Conservation (phyloP, 176 grass and related monocot genomes). For the Phoenix dactylifera region DNA sequence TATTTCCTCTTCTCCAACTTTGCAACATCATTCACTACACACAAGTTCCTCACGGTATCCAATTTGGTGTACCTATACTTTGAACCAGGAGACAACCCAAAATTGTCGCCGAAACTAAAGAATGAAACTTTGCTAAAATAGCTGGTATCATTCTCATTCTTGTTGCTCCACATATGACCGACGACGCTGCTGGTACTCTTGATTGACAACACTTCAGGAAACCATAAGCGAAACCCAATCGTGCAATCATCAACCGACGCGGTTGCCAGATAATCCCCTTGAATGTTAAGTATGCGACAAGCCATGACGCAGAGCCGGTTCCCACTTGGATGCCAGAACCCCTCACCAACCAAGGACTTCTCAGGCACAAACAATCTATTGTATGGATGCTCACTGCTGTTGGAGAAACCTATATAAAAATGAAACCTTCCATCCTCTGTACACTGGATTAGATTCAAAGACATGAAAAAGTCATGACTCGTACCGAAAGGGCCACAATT, state of each 20-base stretch:
- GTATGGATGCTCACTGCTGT: constrained; percentile 8
- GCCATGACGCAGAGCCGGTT: constrained; percentile 38
- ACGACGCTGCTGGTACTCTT: constrained; percentile 5
- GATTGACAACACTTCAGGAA: constrained; percentile 21
- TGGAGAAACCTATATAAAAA: constrained; percentile 31
- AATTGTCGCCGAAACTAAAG: too few relatives aligned
- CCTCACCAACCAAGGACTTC: constrained; percentile 39
- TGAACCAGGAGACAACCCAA: not conserved
- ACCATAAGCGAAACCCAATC: constrained; percentile 26
- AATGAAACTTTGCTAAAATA: constrained; percentile 2
- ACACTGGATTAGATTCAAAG: constrained; percentile 30
- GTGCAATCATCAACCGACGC: constrained; percentile 15
- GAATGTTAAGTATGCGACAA: constrained; percentile 18
- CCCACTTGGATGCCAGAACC: constrained; percentile 25
- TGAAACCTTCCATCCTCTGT: constrained; percentile 10
- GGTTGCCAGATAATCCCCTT: not conserved
- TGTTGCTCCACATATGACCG: constrained; percentile 24
- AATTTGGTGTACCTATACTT: not conserved
- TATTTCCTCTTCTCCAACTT: too few relatives aligned
- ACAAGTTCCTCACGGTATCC: too few relatives aligned
- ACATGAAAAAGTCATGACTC: constrained; percentile 13
- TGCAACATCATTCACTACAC: too few relatives aligned
- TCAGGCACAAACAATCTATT: not conserved
- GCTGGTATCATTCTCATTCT: not conserved
- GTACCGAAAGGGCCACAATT: not conserved